Evolutionary conservation across 2,329 filamentous ascomycete species (phyloP), one percentile per base, ranked within the genome.

Genomic region (Macrophomina tecta): DNA sequence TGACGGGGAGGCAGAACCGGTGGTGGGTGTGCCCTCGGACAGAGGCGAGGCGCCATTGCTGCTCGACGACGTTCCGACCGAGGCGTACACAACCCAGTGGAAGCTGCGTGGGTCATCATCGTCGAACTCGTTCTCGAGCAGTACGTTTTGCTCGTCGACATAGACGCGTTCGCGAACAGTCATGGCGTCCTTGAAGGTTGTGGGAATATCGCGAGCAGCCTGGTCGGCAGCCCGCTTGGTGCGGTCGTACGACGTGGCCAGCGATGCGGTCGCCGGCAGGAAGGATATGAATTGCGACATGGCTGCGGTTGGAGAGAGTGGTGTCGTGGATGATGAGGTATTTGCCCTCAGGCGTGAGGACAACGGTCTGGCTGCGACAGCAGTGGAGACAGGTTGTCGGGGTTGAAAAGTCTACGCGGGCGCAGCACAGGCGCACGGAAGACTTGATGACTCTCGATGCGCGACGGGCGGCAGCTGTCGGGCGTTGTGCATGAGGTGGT

Each of bases 81-180:
- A 88, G 56, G 88, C 87, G 78, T 97, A 97, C n/a, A 90, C 83
- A 36, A 97, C 90, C 91, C 92, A 97, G 78, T 97, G 93, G 80
- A 90, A 94, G 71, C 88, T 90, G 42, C 91, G 86, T 0, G 85
- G 71, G 77, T 98, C 94, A 75, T 97, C 93, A 1, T 84, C 81
- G 81, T 97, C 94, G 70, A 92, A 85, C 77, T 98, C 94, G 70
- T 88, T 87, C 45, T 90, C 87, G 0, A 88, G 78, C 0, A 82
- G 79, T 34, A 86, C 82, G 28, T 80, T 77, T 69, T 89, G 87
- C 74, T 89, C 87, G 67, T 84, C 78, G 45, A 86, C 81, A 70
- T 86, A 89, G 69, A 89, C 87, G 46, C 79, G 78, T 66, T 85
- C 81, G 45, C 87, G 86, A 5, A 89, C 81, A 14, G 77, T 76